Evolutionary conservation across 1,284 basidiomycete species (phyloP), one percentile per base, ranked within the genome.

Genomic region (Stereum hirsutum): DNA sequence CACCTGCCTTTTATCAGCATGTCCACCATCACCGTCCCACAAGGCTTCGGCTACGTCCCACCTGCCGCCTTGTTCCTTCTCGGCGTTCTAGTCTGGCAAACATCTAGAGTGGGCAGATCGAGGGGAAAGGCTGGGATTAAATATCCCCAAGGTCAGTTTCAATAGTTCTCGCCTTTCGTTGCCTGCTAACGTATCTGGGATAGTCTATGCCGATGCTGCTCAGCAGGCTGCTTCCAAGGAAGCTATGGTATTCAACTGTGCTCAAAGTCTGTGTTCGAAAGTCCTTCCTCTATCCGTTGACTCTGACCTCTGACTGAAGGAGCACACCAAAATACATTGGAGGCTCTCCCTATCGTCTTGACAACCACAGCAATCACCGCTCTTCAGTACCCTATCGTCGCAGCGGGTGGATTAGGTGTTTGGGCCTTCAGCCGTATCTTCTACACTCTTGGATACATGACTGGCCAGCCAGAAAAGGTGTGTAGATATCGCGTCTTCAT

Each of bases 251-350:
- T 74, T 74, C 61, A 74, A 75, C 55, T 74, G 74, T 54, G 54
- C 69, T 21, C 80, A 85, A 55, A 75, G 80, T 78, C 51, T 41
- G 68, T 54, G 21, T 21, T 10, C 52, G 55, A 19, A 34, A 6
- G 20, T 3, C 19, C 21, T 20, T 6, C 26, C 4, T 7, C 31
- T 23, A 31, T 27, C 12, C 25, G 20, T 25, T 43, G 28, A 43
- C 19, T 47, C 14, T 43, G 46, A 24, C 33, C n/a, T 44, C 30
- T 41, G 38, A n/a, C 32, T 20, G 12, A 45, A 80, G 76, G 77
- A 47, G 75, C 78, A 17, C 83, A 85, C 56, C 78, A 80, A 54
- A 87, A 87, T 57, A 85, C 84, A 0, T 71, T 88, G 33, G 84
- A 88, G 55, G 57, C 54, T 42, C 51, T 72, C 5, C 75, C 79